phyloP scores from a whole-genome alignment of 2,329 filamentous ascomycete species.

The Ophiostoma fasciatum region DNA sequence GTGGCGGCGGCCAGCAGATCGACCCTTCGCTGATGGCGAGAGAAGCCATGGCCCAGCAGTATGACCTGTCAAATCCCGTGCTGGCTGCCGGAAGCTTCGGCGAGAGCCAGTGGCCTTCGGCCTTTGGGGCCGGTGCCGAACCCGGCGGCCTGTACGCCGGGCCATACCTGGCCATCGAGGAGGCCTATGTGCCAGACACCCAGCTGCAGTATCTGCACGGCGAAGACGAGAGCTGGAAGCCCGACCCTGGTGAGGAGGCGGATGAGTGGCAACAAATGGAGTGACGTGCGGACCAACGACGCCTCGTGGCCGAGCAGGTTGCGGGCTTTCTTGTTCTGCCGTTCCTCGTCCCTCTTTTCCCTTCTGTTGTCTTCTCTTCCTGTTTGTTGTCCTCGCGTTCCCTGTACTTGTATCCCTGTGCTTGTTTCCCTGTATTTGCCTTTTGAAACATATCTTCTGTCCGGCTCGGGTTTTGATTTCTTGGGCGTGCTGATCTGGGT shows the following conservation, averaged over 20 bases:
- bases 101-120: conserved; percentile 6
- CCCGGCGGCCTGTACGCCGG: conserved; percentile 8
- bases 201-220: conserved; percentile 12
- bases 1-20: conserved; percentile 15
- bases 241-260: conserved; percentile 12
- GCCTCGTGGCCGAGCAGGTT: background rate
- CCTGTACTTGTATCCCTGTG: too few species aligned
- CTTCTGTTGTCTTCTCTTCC: background rate
- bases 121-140: conserved; percentile 5
- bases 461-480: background rate
- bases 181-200: conserved; percentile 13
- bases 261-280: conserved; percentile 16
- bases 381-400: too few species aligned
- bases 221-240: conserved; percentile 16
- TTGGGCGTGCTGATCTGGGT: background rate
- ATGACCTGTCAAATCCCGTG: conserved; percentile 13
- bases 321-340: background rate
- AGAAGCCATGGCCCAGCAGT: conserved; percentile 10
- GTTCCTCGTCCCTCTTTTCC: background rate
- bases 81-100: conserved; percentile 1
- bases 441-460: too few species aligned
- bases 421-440: too few species aligned
- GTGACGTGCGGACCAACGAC: too few species aligned
- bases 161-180: conserved; percentile 15
- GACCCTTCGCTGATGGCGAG: conserved; percentile 15